Evolutionary conservation across 2,329 filamentous ascomycete genomes (phyloP), one percentile per base, ranked within the genome.

Genomic region (Elsinoe australis): DNA sequence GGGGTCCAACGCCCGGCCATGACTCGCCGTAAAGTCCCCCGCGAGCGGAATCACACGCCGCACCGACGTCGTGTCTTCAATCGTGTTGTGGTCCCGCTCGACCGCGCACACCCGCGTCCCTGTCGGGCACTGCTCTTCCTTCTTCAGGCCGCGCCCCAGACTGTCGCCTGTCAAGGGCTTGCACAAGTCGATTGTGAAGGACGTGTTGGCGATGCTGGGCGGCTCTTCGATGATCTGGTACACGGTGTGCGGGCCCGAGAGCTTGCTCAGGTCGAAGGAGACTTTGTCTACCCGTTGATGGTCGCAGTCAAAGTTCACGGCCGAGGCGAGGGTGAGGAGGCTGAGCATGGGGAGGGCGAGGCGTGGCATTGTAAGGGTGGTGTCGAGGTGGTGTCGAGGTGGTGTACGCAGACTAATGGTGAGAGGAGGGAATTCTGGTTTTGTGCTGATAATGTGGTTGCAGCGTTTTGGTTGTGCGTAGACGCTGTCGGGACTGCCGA

Each of bases 111-210:
- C 86, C 71, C 82, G 74, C 2, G 85, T 81, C 32, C 80, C 82
- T 38, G 75, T 74, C 0, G 79, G 81, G 61, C 87, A 94, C 58
- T 82, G 70, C 29, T 80, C 70, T 4, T 71, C 65, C 55, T 75
- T 73, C 14, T 70, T 67, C 1, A 71, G 68, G 18, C 75, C 76
- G 24, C 26, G 26, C 10, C 39, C 39, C n/a, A 44, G 39, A 34
- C 76, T 78, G 42, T 72, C 75, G 61, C 77, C 76, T 63, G 78
- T 76, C 54, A 95, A 67, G 5, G 78, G 72, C 46, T 71, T 67
- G 68, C 87, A 94, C 41, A 94, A 72, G 58, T 94, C 84, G 50
- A 94, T 62, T 1, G 85, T 89, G 64, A 87, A 94, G 34, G 86
- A 90, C 19, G 80, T 87, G 64, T 92, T 92, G 52, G 71, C 72